Evolutionary conservation across 371 early-diverging fungal genomes (phyloP).

Genomic region (Rhizopus delemar): DNA sequence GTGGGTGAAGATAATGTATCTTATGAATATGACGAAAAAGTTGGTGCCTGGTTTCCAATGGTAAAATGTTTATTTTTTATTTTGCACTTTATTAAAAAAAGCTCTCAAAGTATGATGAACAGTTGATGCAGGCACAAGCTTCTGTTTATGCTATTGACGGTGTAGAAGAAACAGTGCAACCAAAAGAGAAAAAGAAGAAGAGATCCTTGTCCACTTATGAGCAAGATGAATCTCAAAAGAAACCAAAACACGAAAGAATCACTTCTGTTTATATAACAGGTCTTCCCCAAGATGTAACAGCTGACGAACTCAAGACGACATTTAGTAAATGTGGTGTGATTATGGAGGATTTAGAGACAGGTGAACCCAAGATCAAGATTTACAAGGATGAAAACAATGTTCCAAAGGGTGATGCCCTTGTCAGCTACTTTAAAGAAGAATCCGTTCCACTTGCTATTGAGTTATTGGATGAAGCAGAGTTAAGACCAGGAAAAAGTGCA

Average conservation of each 20-base stretch:
- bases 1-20: constrained; percentile 74
- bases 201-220: constrained; percentile 40
- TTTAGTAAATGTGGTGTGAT: constrained; percentile 91
- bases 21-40: constrained; percentile 81
- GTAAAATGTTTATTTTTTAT: constrained; percentile 36
- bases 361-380: constrained; percentile 87
- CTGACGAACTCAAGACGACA: constrained; percentile 73
- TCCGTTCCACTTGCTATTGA: constrained; percentile 83
- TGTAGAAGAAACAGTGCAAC: constrained; percentile 49
- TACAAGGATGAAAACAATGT: constrained; percentile 71
- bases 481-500: constrained; percentile 63
- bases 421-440: constrained; percentile 88
- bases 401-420: constrained; percentile 88
- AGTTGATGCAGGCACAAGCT: constrained; percentile 76
- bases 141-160: constrained; percentile 74
- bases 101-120: constrained; percentile 66
- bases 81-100: background rate
- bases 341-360: constrained; percentile 78
- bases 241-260: constrained; percentile 53
- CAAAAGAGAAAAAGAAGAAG: constrained; percentile 35
- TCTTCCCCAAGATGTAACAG: constrained; percentile 79
- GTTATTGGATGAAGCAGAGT: constrained; percentile 83
- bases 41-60: constrained; percentile 90
- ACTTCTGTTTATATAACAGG: constrained; percentile 88
- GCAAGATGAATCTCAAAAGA: constrained; percentile 32